These are phyloP conservation scores for Penicillium paneum DNA, from an alignment of 2,329 filamentous ascomycete genomes.

Conservation along the genomic window DNA sequence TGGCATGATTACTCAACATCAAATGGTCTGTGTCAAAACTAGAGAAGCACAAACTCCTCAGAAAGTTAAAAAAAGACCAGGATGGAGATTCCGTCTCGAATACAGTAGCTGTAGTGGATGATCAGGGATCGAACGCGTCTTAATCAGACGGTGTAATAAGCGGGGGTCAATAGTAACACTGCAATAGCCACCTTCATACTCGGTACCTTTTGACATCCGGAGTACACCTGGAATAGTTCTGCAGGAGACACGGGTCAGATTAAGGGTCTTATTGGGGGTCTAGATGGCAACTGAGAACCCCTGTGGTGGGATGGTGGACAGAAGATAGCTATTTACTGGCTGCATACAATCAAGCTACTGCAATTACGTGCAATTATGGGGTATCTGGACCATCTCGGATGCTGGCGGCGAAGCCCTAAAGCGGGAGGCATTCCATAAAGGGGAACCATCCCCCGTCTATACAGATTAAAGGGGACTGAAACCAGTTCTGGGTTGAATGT, in stretches of 20 bases:
- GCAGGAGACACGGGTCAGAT: not conserved
- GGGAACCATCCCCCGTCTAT: not conserved
- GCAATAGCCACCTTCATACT: not conserved
- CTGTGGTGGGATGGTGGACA: constrained; percentile 1
- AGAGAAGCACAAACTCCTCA: too few species aligned
- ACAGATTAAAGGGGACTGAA: not conserved
- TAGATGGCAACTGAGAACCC: not conserved
- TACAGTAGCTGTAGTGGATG: constrained; percentile 7
- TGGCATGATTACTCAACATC: not conserved
- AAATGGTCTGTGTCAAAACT: too few species aligned
- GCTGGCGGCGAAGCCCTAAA: constrained; percentile 10
- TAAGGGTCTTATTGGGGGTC: not conserved
- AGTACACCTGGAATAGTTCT: not conserved
- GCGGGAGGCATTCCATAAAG: not conserved
- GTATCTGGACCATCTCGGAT: not conserved
- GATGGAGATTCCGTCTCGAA: constrained; percentile 11
- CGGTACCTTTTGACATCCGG: not conserved
- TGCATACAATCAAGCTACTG: not conserved
- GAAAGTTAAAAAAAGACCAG: not conserved
- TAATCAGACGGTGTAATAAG: not conserved
- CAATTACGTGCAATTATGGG: not conserved
- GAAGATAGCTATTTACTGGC: not conserved
- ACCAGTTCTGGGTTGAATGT: not conserved
- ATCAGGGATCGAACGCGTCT: constrained; percentile 1
- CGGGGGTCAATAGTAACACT: not conserved